Evolutionary conservation across 2,329 filamentous ascomycete species (phyloP).

Genomic region (Bipolaris bicolor): DNA sequence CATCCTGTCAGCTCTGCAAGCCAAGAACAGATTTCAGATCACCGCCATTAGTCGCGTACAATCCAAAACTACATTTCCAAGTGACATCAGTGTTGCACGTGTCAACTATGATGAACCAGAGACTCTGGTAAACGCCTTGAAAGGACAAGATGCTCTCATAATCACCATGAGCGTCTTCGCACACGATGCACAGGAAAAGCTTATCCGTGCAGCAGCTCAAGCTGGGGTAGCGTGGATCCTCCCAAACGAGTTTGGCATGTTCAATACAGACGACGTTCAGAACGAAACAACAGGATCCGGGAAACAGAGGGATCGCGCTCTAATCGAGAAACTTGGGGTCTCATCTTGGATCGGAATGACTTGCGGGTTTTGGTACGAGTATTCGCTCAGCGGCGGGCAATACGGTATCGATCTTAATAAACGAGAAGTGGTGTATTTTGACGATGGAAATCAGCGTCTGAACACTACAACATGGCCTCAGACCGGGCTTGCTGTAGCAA

Average conservation of each 20-base stretch:
- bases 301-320: conserved; percentile 18
- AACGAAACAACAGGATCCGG: conserved; percentile 12
- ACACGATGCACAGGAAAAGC: conserved; percentile 35
- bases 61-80: conserved; percentile 52
- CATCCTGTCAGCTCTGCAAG: conserved; percentile 51
- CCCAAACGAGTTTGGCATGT: conserved; percentile 49
- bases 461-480: conserved; percentile 43
- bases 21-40: conserved; percentile 54
- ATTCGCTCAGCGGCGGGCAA: conserved; percentile 38
- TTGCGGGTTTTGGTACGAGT: conserved; percentile 49
- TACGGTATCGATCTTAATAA: conserved; percentile 48
- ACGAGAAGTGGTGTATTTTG: conserved; percentile 34
- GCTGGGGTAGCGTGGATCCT: conserved; percentile 49
- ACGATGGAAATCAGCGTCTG: conserved; percentile 39
- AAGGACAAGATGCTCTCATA: conserved; percentile 48
- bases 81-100: conserved; percentile 47
- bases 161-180: conserved; percentile 46
- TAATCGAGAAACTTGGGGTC: conserved; percentile 31
- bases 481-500: conserved; percentile 42
- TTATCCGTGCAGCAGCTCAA: conserved; percentile 45
- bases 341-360: conserved; percentile 34
- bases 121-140: conserved; percentile 43
- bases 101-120: conserved; percentile 59
- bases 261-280: conserved; percentile 29
- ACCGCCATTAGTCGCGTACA: conserved; percentile 58